Evolutionary conservation across 768 basidiomycete species (phyloP).

Genomic region (Terana coerulea): DNA sequence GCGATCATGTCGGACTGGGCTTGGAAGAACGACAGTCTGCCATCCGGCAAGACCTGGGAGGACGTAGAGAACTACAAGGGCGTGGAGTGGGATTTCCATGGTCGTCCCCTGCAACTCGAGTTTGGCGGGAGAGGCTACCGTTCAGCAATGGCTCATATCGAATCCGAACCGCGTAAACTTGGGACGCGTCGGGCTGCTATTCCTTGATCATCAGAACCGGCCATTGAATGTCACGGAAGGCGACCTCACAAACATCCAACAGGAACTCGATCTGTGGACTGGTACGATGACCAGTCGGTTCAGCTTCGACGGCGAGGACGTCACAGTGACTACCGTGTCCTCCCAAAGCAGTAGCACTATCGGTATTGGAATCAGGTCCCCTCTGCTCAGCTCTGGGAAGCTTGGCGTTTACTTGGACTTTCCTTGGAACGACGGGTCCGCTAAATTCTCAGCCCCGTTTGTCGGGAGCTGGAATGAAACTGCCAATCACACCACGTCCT

Average conservation of each 20-base stretch:
- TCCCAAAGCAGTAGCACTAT: conserved; percentile 38
- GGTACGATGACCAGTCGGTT: conserved; percentile 48
- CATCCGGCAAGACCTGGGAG: conserved; percentile 35
- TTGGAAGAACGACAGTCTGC: conserved; percentile 58
- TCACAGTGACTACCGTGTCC: conserved; percentile 39
- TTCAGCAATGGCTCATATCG: conserved; percentile 53
- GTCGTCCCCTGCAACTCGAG: conserved; percentile 45
- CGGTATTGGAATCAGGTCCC: conserved; percentile 37
- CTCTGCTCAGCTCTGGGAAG: conserved; percentile 33
- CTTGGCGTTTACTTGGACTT: conserved; percentile 54
- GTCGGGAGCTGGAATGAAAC: conserved; percentile 50
- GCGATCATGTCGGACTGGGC: conserved; percentile 57
- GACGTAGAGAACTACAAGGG: conserved; percentile 48
- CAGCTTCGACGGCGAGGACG: conserved; percentile 28
- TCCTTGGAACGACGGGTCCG: conserved; percentile 56
- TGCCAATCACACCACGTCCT: conserved; percentile 43
- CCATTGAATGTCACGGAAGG: conserved; percentile 33
- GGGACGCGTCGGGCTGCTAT: conserved; percentile 46
- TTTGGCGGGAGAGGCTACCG: conserved; percentile 41
- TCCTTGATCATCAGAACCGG: conserved; percentile 29
- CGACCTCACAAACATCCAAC: conserved; percentile 33
- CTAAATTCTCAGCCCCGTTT: conserved; percentile 55
- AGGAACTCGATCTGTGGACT: conserved; percentile 54
- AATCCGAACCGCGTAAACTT: conserved; percentile 58
- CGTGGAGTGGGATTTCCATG: conserved; percentile 48